Conservation (phyloP, 1,284 basidiomycete genomes). For the Trichosporon sp. region DNA sequence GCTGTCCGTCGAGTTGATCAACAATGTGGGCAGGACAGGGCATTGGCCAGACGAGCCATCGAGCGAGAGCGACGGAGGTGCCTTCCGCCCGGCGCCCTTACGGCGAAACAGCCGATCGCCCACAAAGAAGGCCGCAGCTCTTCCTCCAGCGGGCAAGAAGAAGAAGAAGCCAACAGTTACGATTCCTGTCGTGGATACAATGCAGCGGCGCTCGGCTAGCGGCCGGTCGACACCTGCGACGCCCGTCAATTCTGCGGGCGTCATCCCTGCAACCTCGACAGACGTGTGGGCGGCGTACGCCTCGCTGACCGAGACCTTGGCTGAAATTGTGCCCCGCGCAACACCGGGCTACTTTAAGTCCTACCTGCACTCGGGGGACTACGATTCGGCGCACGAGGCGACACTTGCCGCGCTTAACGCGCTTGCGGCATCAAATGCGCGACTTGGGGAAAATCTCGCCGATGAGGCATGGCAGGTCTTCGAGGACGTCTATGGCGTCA, state of each 20-base stretch:
- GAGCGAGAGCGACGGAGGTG: constrained; percentile 1
- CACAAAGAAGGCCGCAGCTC: background rate
- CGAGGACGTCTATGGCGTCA: constrained; percentile 45
- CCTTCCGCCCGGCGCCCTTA: background rate
- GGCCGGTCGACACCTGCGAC: constrained; percentile 9
- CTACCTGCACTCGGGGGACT: constrained; percentile 47
- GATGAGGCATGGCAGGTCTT: constrained; percentile 33
- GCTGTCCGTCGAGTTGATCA: constrained; percentile 48
- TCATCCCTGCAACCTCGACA: constrained; percentile 26
- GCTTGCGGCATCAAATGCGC: constrained; percentile 32
- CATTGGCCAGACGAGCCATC: constrained; percentile 43
- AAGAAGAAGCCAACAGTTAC: constrained; percentile 24
- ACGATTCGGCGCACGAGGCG: constrained; percentile 43
- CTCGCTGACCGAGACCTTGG: constrained; percentile 46
- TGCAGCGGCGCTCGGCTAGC: constrained; percentile 38
- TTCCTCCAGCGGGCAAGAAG: constrained; percentile 19
- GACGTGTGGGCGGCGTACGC: constrained; percentile 48
- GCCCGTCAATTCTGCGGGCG: background rate
- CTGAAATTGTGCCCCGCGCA: constrained; percentile 38
- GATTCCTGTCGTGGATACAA: constrained; percentile 46
- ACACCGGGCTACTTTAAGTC: constrained; percentile 39
- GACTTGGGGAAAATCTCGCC: background rate
- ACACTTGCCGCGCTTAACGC: constrained; percentile 38
- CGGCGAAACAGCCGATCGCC: background rate
- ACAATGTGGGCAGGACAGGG: constrained; percentile 39